Base-by-base conservation (phyloP, 2,329 filamentous ascomycete genomes). In the Clarireedia paspali region DNA sequence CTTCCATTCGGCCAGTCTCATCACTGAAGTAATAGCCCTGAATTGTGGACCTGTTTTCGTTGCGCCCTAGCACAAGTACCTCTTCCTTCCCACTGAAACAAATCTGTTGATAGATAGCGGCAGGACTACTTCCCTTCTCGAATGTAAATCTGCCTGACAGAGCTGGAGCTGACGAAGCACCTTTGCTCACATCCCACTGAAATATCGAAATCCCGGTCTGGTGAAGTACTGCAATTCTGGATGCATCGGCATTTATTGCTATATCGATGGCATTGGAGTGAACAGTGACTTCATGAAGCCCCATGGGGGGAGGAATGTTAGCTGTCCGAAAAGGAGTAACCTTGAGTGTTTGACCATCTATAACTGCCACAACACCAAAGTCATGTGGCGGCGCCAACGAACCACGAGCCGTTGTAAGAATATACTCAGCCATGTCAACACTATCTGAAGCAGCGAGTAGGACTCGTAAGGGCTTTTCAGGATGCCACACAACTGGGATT, bases 291-390 rank as follows among this genome's bases (percentile, higher is more conserved):
- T 95, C 88, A 62, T 87, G 87, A 60, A 92, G 78, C 15, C 90
- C 84, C 91, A 97, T 96, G 0, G 94, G 94, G 27, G 94, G 94
- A 24, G 94, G 94, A 3, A 96, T 79, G 65, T 94, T 95, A 12
- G 90, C 88, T 50, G 85, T 79, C 60, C 88, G 80, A 61, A 99
- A 79, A 0, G 94, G 90, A 0, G 94, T 97, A 47, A 97, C 71
- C 68, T 95, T 95, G 57, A 97, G 72, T 3, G 68, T 81, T 48
- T 74, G 80, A 15, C 94, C 94, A 70, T 97, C 94, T 44, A 96
- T 83, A 5, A 95, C 91, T 9, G 85, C 88, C 42, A 95, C 84
- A 15, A 85, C 78, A 27, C 91, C 92, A 67, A 84, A 79, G 70
- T 97, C 92, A 59, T 88, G 70, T 1, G 91, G 90, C 10, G 85